Base-by-base conservation (phyloP, 2,329 filamentous ascomycete species). In the Stenocarpella maydis region DNA sequence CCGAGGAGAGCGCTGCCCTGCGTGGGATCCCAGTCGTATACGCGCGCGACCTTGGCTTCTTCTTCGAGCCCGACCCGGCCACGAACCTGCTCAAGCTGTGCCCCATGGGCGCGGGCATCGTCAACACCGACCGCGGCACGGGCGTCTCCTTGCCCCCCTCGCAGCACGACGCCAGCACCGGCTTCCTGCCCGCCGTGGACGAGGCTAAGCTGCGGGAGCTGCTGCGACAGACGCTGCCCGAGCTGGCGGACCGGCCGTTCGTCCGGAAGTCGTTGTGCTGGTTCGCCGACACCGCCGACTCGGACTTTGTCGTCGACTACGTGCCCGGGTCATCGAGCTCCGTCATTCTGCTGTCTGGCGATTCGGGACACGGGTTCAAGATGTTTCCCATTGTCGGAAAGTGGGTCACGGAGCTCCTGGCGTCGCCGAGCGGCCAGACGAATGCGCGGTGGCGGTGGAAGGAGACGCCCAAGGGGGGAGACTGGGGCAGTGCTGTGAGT, bases 291-390 rank as follows among this genome's bases (percentile, higher is more conserved):
- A 88, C 87, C 0, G 80, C 77, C 9, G 86, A 90, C 73, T 88
- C 87, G 0, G 86, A 90, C 55, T 91, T 84, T 72, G 82, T 88
- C 60, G 82, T 91, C 52, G 88, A 90, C 74, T 87, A 83, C 65
- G 84, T 90, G 0, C 88, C 88, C 0, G 76, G 79, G 0, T 85
- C 81, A 1, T 77, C 78, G 2, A 83, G 81, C 0, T 79, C 90
- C 2, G 76, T 90, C 2, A 74, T 88, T 0, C n/a, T 63, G 28
- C 71, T 86, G 0, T 84, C 85, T 0, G 88, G 88, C 0, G 88
- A 90, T 73, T 90, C 87, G 1, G 88, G 87, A 0, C 88, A 90
- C 73, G 86, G 84, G 0, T 89, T 89, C 76, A 90, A 90, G 77
- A 88, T 90, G 85, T 81, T 90, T 60, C 88, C 87, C 0, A 81